These are phyloP conservation scores for Aquanectria penicillioides DNA, from an alignment of 2,329 filamentous ascomycete species.

Conservation along the genomic window DNA sequence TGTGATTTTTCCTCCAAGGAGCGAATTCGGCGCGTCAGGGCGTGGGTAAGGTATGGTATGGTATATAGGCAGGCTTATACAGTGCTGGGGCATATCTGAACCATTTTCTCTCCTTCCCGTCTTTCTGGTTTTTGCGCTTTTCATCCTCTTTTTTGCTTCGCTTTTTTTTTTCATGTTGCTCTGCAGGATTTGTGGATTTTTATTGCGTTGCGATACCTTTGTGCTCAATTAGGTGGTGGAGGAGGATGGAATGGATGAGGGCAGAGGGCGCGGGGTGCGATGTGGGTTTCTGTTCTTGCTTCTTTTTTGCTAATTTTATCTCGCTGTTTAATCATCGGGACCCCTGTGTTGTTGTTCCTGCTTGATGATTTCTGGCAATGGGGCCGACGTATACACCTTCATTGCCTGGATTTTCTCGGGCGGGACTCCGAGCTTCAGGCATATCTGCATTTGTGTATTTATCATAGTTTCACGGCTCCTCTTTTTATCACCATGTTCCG, in stretches of 20 bases:
- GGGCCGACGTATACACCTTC: constrained; percentile 19
- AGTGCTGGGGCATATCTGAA: constrained; percentile 36
- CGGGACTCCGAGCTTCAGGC: constrained; percentile 25
- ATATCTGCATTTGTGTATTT: constrained; percentile 36
- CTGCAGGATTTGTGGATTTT: too few relatives aligned
- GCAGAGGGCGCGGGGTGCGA: too few relatives aligned
- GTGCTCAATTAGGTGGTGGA: constrained; percentile 14
- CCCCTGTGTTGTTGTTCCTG: constrained; percentile 11
- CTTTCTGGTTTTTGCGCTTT: constrained; percentile 27
- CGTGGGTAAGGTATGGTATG: constrained; percentile 32
- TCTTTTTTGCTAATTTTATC: constrained; percentile 9
- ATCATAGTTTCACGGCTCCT: constrained; percentile 36
- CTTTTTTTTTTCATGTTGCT: constrained; percentile 33
- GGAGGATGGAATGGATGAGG: too few relatives aligned
- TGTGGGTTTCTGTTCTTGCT: neutral
- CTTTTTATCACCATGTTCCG: constrained; percentile 39
- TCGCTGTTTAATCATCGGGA: constrained; percentile 21
- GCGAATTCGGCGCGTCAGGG: constrained; percentile 29
- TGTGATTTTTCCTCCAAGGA: constrained; percentile 21
- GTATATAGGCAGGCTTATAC: constrained; percentile 34
- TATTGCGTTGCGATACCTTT: constrained; percentile 40
- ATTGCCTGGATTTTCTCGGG: constrained; percentile 20
- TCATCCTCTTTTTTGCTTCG: constrained; percentile 23
- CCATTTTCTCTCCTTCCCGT: constrained; percentile 16
- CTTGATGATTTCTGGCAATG: constrained; percentile 18